phyloP scores from a whole-genome alignment of 768 basidiomycete genomes.

The Russula abietina region DNA sequence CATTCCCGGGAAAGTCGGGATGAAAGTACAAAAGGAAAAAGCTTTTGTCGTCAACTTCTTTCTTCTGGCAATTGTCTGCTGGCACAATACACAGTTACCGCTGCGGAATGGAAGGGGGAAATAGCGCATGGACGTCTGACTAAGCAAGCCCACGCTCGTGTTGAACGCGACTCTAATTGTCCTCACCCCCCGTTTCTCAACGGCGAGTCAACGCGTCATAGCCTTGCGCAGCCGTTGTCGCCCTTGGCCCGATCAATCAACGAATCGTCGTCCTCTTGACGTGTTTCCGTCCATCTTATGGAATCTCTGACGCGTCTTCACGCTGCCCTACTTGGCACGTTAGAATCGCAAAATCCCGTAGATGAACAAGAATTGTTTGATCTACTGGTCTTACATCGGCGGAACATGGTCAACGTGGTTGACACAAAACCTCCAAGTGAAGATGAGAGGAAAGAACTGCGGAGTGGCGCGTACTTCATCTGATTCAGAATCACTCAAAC shows the following conservation, averaged over 20 bases:
- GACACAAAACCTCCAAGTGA: conserved; percentile 56
- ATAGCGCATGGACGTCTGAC: not conserved
- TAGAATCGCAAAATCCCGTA: conserved; percentile 42
- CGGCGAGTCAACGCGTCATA: no score
- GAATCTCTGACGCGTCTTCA: conserved; percentile 54
- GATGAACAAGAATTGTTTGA: conserved; percentile 73
- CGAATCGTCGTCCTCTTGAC: not conserved
- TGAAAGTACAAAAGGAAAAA: no score
- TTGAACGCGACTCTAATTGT: not conserved
- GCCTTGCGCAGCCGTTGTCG: no score
- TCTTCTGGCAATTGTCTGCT: no score
- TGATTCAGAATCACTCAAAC: not conserved
- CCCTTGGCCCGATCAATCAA: no score
- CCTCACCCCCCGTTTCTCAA: no score
- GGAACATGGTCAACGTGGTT: conserved; percentile 55
- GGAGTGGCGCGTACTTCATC: conserved; percentile 43
- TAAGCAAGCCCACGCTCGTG: not conserved
- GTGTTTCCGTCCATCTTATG: conserved; percentile 36
- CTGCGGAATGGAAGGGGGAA: no score
- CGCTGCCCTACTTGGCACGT: conserved; percentile 43
- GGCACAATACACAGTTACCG: no score
- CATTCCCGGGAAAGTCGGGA: no score
- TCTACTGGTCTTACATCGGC: conserved; percentile 60
- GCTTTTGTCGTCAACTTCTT: no score
- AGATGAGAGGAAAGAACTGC: conserved; percentile 66